Percentiles rank a stretch among this genome's conserved stretches.
Conservation (phyloP, 495 filamentous ascomycete species). For the Lophium mytilinum region DNA sequence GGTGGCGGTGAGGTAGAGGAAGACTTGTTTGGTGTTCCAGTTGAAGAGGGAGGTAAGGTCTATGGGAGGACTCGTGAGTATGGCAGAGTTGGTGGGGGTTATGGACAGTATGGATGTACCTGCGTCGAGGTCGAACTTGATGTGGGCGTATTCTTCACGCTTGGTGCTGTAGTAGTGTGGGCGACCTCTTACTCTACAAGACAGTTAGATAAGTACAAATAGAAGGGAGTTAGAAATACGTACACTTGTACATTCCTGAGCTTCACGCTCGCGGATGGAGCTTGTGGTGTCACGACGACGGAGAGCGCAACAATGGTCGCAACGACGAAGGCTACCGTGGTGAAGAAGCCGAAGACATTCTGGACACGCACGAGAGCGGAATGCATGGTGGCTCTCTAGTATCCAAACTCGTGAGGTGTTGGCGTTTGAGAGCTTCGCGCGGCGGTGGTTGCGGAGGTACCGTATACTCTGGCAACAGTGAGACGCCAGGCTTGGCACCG, state of each 20-base stretch:
- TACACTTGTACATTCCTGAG: constrained; percentile 84
- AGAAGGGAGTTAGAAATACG: constrained; percentile 19
- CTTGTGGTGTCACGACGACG: constrained; percentile 62
- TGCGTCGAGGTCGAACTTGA: constrained; percentile 83
- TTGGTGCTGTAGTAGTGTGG: constrained; percentile 90
- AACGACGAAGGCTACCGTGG: constrained; percentile 78
- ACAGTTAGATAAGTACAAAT: constrained; percentile 1
- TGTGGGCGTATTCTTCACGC: constrained; percentile 87
- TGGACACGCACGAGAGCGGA: constrained; percentile 74
- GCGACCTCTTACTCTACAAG: constrained; percentile 66
- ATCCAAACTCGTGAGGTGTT: neutral
- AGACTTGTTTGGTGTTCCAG: constrained; percentile 99
- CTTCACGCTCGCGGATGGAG: constrained; percentile 54
- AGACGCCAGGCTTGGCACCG: too few species aligned
- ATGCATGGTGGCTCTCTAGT: constrained; percentile 56
- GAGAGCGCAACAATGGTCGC: constrained; percentile 71
- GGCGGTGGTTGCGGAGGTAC: neutral
- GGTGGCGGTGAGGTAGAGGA: constrained; percentile 84
- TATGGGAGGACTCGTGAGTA: constrained; percentile 22
- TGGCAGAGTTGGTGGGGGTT: neutral
- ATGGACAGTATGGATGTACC: constrained; percentile 35
- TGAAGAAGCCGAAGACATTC: constrained; percentile 97
- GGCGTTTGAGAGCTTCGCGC: neutral
- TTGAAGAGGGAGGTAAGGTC: constrained; percentile 90
- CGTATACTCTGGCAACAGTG: neutral